Conservation (phyloP, 1,139 yeast genomes). For the Blastobotrys arbuscula region DNA sequence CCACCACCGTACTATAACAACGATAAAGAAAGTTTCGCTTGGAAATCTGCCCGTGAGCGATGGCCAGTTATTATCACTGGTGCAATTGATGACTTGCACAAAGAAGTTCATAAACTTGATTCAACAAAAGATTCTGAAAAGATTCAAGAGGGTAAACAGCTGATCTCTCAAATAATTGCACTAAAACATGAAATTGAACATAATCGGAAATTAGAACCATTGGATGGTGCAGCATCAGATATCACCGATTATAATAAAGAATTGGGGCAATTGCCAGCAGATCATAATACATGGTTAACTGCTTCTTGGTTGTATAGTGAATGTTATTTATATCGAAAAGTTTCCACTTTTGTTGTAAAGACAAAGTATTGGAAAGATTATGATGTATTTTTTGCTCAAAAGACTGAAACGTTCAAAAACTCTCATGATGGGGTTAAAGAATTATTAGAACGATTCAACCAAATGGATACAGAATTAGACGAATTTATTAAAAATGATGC, state of each 20-base stretch:
- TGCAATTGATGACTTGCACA: conserved; percentile 54
- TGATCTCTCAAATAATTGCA: conserved; percentile 34
- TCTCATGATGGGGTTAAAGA: conserved; percentile 78
- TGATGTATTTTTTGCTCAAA: conserved; percentile 68
- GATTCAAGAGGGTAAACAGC: conserved; percentile 33
- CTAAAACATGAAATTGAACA: conserved; percentile 33
- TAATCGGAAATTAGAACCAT: conserved; percentile 25
- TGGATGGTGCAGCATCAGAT: conserved; percentile 27
- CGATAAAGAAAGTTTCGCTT: conserved; percentile 75
- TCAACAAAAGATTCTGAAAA: conserved; percentile 28
- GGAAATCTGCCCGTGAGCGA: conserved; percentile 67
- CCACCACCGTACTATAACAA: conserved; percentile 44
- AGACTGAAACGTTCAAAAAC: conserved; percentile 66
- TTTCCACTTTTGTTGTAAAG: conserved; percentile 45
- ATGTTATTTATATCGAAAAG: conserved; percentile 69
- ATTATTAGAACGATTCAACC: conserved; percentile 63
- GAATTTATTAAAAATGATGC: conserved; percentile 34
- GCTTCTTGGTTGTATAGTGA: conserved; percentile 93
- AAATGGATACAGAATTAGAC: conserved; percentile 36
- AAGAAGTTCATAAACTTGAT: conserved; percentile 27
- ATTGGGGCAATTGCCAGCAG: conserved; percentile 37
- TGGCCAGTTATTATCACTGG: conserved; percentile 83
- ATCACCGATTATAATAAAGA: conserved; percentile 34
- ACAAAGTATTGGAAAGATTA: conserved; percentile 48
- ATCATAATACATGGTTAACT: conserved; percentile 58